A percentile compares a stretch with the other conserved stretches of the same genome.
Evolutionary conservation across 768 basidiomycete genomes (phyloP).

Genomic region (Tricholoma hemisulphureum): DNA sequence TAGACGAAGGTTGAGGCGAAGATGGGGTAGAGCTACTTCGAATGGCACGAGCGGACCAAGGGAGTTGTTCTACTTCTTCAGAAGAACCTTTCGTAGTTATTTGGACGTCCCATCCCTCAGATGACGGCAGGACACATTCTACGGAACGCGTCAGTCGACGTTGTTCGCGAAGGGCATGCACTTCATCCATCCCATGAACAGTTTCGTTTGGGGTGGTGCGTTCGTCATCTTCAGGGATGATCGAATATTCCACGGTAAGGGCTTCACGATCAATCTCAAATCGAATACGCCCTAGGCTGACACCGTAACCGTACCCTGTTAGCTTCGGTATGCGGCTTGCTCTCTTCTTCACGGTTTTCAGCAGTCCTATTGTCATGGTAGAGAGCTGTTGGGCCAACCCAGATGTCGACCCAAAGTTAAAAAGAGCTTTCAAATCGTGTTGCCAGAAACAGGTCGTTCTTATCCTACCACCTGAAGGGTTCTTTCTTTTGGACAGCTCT

Average conservation of each 20-base stretch:
- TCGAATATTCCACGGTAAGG: constrained; percentile 77
- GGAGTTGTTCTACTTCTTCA: constrained; percentile 65
- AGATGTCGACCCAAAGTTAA: constrained; percentile 71
- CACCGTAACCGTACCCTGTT: constrained; percentile 75
- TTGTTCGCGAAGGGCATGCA: constrained; percentile 63
- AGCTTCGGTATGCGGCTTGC: constrained; percentile 74
- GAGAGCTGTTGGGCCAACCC: constrained; percentile 77
- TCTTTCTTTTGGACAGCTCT: constrained; percentile 35
- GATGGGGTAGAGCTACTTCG: constrained; percentile 40
- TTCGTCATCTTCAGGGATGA: constrained; percentile 75
- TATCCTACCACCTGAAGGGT: constrained; percentile 38
- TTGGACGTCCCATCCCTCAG: constrained; percentile 86
- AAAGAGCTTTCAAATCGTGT: constrained; percentile 85
- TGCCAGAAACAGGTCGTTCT: constrained; percentile 94
- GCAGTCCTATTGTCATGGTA: constrained; percentile 78
- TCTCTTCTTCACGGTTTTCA: constrained; percentile 77
- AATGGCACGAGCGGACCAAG: constrained; percentile 67
- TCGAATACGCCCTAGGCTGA: constrained; percentile 73
- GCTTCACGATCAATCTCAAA: constrained; percentile 85
- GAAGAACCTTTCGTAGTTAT: constrained; percentile 73
- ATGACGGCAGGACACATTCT: constrained; percentile 75
- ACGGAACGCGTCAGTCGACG: constrained; percentile 71
- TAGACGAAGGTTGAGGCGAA: constrained; percentile 28
- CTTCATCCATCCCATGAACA: constrained; percentile 57
- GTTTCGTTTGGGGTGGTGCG: constrained; percentile 27